These are phyloP conservation scores for Drosera spatulata DNA, from an alignment of 179 eudicot genomes.

Conservation along the genomic window DNA sequence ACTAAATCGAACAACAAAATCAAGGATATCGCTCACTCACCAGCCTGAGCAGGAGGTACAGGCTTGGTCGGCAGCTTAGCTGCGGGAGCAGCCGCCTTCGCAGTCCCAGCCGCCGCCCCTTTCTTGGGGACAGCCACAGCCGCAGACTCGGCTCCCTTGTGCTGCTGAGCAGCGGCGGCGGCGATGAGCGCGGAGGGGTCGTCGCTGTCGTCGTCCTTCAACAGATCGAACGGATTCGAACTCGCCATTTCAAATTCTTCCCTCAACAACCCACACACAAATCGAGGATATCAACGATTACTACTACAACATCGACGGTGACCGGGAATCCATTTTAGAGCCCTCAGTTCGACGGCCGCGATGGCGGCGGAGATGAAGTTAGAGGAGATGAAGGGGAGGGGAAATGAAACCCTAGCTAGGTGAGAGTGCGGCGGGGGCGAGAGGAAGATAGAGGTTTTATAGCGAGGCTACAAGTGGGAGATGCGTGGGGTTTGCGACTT, in stretches of 20 bases:
- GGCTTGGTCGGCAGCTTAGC: slow-evolving; percentile 63
- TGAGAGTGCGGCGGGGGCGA: no score
- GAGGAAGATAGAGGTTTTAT: no score
- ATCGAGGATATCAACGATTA: no score
- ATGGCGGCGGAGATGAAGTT: no score
- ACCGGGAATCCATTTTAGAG: no score
- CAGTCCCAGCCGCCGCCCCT: slow-evolving; percentile 20
- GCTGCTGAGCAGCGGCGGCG: slow-evolving; percentile 37
- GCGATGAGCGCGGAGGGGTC: slow-evolving; percentile 42
- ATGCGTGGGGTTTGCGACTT: no score
- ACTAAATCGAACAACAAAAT: background rate
- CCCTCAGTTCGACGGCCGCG: no score
- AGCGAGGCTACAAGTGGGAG: no score
- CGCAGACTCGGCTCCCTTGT: slow-evolving; percentile 16
- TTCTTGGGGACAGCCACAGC: slow-evolving; percentile 23
- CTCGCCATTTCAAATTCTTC: slow-evolving; percentile 40
- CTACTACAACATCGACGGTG: no score
- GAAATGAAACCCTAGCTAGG: no score
- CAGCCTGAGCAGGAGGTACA: slow-evolving; percentile 64
- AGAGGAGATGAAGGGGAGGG: no score
- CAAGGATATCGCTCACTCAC: slow-evolving; percentile 12
- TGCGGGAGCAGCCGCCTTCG: slow-evolving; percentile 18
- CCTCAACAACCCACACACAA: no score
- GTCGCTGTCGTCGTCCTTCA: slow-evolving; percentile 56
- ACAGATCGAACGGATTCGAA: slow-evolving; percentile 63